phyloP scores from a whole-genome alignment of 192 early-diverging fungal species.

The Linnemannia elongata region DNA sequence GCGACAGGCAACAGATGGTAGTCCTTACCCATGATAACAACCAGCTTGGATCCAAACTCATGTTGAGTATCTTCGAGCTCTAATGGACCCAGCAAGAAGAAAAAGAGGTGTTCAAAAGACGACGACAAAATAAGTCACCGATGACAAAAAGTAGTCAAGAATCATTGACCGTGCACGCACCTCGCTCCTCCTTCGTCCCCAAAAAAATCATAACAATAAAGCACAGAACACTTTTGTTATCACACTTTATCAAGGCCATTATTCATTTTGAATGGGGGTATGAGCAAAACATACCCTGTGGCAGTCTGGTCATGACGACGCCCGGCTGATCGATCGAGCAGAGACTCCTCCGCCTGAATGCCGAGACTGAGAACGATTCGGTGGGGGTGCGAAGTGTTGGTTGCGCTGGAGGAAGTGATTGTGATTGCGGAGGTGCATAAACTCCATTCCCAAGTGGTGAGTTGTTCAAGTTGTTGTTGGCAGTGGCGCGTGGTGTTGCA shows the following conservation, averaged over 20 bases:
- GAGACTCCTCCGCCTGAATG: conserved; percentile 42
- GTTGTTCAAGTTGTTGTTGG: background rate
- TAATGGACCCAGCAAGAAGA: background rate
- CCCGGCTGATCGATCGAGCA: conserved; percentile 65
- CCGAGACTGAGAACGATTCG: conserved; percentile 14
- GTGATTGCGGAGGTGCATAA: background rate
- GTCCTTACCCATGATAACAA: conserved; percentile 90
- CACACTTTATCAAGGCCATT: background rate
- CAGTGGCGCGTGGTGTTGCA: background rate
- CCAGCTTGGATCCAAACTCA: conserved; percentile 89
- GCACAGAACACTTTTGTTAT: background rate
- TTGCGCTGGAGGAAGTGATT: background rate
- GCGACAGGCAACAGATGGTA: background rate
- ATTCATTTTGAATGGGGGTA: background rate
- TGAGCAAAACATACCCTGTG: conserved; percentile 52
- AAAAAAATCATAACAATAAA: background rate
- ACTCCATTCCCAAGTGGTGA: conserved; percentile 13
- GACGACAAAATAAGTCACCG: background rate
- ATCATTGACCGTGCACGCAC: background rate
- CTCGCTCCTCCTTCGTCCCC: background rate
- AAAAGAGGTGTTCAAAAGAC: background rate
- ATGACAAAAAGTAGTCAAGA: background rate
- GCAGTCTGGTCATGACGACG: conserved; percentile 59
- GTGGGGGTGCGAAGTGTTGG: background rate
- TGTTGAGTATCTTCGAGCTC: conserved; percentile 63